A percentile compares a stretch with the other conserved stretches of the same genome.
phyloP scores from a whole-genome alignment of 129 eudicot genomes.

The Lactuca sativa region DNA sequence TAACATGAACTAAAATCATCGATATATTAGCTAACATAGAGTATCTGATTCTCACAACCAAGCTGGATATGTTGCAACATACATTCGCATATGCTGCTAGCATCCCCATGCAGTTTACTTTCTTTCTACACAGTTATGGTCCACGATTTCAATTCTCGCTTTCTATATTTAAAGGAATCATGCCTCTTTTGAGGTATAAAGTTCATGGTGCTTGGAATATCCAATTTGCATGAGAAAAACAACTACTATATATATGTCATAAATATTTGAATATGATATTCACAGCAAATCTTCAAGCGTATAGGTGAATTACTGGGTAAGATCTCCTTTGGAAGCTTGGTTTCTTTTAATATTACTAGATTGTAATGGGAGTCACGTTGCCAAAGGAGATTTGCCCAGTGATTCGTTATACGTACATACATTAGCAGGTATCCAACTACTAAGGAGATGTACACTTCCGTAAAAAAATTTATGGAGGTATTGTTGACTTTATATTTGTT shows the following conservation, averaged over 20 bases:
- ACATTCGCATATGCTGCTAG: neutral
- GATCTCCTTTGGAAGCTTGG: conserved; percentile 4
- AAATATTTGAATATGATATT: neutral
- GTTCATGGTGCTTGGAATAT: conserved; percentile 7
- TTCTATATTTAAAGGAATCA: neutral
- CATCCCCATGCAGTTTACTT: neutral
- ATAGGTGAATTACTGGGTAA: conserved; percentile 2
- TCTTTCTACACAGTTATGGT: neutral
- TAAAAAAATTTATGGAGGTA: neutral
- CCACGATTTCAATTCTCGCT: neutral
- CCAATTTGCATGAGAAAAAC: conserved; percentile 6
- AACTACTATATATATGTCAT: neutral
- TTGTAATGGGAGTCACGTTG: neutral
- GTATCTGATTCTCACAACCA: conserved; percentile 2
- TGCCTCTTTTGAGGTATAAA: neutral
- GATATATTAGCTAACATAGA: neutral
- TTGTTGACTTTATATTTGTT: neutral
- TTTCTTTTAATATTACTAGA: neutral
- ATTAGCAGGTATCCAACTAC: neutral
- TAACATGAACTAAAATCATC: neutral
- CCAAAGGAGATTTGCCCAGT: conserved; percentile 17
- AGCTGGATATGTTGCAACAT: conserved; percentile 5
- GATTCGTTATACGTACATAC: neutral
- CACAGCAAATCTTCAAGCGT: neutral
- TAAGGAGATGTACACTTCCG: neutral